These are phyloP conservation scores for Vanrija sp. DNA, from an alignment of 1,284 basidiomycete species.

Conservation along the genomic window DNA sequence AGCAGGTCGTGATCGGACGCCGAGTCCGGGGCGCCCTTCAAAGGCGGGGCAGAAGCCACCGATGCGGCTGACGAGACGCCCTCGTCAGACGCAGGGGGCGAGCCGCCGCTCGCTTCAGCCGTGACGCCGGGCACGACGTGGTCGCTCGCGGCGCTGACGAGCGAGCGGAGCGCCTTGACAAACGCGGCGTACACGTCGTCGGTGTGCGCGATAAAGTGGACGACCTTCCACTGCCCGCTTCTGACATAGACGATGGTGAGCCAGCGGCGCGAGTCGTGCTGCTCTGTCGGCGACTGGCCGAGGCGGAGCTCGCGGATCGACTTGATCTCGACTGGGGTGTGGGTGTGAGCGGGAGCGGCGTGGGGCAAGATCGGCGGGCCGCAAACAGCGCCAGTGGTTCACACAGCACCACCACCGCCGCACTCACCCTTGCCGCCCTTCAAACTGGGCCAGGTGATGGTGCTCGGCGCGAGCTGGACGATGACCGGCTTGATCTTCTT, in stretches of 20 bases:
- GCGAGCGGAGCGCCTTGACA: conserved; percentile 50
- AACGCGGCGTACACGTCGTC: conserved; percentile 61
- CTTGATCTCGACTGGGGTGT: conserved; percentile 70
- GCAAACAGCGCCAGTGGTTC: background rate
- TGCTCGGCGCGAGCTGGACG: conserved; percentile 70
- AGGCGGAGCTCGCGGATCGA: conserved; percentile 87
- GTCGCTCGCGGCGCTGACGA: conserved; percentile 43
- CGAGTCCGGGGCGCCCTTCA: conserved; percentile 19
- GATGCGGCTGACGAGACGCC: background rate
- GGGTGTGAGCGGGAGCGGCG: background rate
- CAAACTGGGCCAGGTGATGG: conserved; percentile 79
- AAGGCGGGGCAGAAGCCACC: background rate
- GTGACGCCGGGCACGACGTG: conserved; percentile 24
- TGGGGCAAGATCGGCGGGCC: background rate
- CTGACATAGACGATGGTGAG: conserved; percentile 53
- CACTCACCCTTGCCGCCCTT: conserved; percentile 68
- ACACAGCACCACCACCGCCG: background rate
- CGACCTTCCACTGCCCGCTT: conserved; percentile 75
- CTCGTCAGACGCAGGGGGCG: background rate
- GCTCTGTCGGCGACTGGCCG: conserved; percentile 62
- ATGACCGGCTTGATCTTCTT: conserved; percentile 72
- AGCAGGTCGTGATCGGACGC: conserved; percentile 41
- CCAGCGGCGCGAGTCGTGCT: conserved; percentile 50
- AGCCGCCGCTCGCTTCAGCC: no score
- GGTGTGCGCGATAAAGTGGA: conserved; percentile 79